Percentiles rank a stretch among this genome's conserved stretches.
phyloP scores from a whole-genome alignment of 768 basidiomycete species.

The Pisolithus albus region DNA sequence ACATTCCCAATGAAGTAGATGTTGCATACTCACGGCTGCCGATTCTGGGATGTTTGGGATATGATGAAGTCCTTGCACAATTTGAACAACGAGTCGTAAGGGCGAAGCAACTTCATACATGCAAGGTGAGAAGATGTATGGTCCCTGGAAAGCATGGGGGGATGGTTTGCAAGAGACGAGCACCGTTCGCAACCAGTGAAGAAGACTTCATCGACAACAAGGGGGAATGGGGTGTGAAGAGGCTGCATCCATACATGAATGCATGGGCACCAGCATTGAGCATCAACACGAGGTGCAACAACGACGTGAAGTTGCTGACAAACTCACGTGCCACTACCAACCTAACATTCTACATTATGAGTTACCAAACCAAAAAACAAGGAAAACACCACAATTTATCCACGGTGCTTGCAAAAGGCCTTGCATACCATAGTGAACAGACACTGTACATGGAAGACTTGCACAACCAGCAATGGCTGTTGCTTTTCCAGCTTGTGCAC shows the following conservation, averaged over 20 bases:
- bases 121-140: no score
- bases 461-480: conserved; percentile 18
- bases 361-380: conserved; percentile 32
- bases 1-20: conserved; percentile 11
- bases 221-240: no score
- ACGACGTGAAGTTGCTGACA: conserved; percentile 36
- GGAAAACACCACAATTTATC: conserved; percentile 26
- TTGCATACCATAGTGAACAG: conserved; percentile 22
- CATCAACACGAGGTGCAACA: conserved; percentile 27
- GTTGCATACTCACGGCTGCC: conserved; percentile 30
- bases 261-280: no score
- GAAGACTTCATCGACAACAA: no score
- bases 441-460: conserved; percentile 6
- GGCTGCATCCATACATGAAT: no score
- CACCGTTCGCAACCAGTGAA: no score
- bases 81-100: no score
- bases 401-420: conserved; percentile 27
- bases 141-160: no score
- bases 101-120: no score
- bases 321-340: conserved; percentile 29
- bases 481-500: conserved; percentile 29
- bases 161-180: no score
- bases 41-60: conserved; percentile 25
- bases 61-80: conserved; percentile 7
- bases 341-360: conserved; percentile 28